Percentiles rank a stretch among this genome's conserved stretches.
These are phyloP conservation scores for Phytophthora colocasiae DNA, from an alignment of 352 stramenopile genomes.

Conservation along the genomic window DNA sequence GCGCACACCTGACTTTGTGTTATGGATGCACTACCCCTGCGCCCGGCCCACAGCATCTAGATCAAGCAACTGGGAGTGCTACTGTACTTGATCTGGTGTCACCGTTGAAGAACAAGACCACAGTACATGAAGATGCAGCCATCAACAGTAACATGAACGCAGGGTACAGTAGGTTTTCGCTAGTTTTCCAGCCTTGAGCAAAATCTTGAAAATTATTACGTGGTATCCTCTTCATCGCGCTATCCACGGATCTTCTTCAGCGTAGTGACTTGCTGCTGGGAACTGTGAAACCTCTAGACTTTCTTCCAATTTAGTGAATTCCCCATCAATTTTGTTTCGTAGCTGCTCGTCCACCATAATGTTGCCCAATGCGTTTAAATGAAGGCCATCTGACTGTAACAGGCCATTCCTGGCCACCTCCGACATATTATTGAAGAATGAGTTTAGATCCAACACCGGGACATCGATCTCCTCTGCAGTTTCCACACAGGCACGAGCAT, in stretches of 20 bases:
- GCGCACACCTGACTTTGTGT: too few species aligned
- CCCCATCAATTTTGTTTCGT: slow-evolving; percentile 29
- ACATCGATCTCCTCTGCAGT: slow-evolving; percentile 27
- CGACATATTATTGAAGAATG: slow-evolving; percentile 53
- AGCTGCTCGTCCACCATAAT: slow-evolving; percentile 45
- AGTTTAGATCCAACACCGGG: slow-evolving; percentile 51
- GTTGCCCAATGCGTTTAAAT: slow-evolving; percentile 59
- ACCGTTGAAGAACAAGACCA: too few species aligned
- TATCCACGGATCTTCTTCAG: slow-evolving; percentile 18
- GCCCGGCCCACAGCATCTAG: too few species aligned
- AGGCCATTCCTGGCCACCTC: slow-evolving; percentile 38
- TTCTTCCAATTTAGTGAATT: slow-evolving; percentile 16
- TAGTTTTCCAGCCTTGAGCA: too few species aligned
- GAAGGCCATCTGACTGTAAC: slow-evolving; percentile 46
- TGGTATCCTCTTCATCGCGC: slow-evolving; percentile 5
- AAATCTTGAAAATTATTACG: too few species aligned
- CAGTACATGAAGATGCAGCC: too few species aligned
- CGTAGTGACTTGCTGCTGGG: slow-evolving; percentile 12
- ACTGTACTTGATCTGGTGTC: too few species aligned
- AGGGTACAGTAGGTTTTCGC: too few species aligned
- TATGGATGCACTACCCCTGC: too few species aligned
- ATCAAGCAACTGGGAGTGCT: too few species aligned
- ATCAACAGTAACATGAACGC: too few species aligned
- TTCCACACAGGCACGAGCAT: slow-evolving; percentile 50
- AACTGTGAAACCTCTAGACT: slow-evolving; percentile 22